These are phyloP conservation scores for Mesotaenium endlicherianum DNA, from an alignment of 139 green algal species.

Conservation along the genomic window DNA sequence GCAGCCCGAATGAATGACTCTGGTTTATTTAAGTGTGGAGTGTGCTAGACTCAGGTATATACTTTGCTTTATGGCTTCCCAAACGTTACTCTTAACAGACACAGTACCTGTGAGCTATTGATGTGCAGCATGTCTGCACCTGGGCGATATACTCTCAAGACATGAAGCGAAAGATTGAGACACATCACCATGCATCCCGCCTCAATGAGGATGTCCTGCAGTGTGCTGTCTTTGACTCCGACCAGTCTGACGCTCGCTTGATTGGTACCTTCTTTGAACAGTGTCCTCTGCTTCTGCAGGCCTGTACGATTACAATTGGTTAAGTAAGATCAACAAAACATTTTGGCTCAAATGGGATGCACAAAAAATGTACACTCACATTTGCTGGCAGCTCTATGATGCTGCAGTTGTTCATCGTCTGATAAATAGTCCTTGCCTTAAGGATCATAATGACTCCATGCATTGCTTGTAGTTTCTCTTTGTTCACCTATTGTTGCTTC, in stretches of 20 bases:
- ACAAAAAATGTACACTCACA: no score
- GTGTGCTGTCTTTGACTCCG: slow-evolving; percentile 36
- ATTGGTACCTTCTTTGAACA: slow-evolving; percentile 11
- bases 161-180: slow-evolving; percentile 36
- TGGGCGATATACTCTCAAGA: slow-evolving; percentile 40
- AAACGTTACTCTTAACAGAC: neutral
- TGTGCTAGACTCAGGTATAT: neutral
- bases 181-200: slow-evolving; percentile 12
- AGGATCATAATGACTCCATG: no score
- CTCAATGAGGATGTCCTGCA: slow-evolving; percentile 48
- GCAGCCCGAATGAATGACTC: neutral
- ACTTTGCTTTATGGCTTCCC: no score
- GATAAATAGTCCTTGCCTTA: no score
- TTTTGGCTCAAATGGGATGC: no score
- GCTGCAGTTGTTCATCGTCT: no score
- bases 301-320: no score
- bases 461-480: no score
- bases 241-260: slow-evolving; percentile 22
- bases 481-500: no score
- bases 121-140: slow-evolving; percentile 35
- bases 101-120: neutral
- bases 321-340: no score
- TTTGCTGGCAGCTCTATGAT: no score
- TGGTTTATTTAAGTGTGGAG: neutral
- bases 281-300: no score